Evolutionary conservation across 2,329 filamentous ascomycete genomes (phyloP).

Genomic region (Stachybotrys chartarum): DNA sequence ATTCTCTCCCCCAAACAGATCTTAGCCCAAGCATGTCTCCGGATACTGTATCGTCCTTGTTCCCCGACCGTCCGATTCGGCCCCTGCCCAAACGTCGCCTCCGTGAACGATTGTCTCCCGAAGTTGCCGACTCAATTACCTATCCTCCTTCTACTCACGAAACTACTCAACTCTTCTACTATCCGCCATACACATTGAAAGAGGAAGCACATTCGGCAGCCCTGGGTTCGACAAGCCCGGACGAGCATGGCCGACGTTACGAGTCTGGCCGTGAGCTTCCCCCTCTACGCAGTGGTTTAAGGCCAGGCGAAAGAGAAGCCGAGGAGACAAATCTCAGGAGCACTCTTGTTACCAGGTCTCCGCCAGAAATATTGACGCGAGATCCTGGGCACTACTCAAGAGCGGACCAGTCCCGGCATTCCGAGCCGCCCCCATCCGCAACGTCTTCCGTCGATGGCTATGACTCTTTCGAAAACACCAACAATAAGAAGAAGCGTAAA

Average conservation of each 20-base stretch:
- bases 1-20: conserved; percentile 24
- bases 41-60: conserved; percentile 74
- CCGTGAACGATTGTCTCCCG: conserved; percentile 78
- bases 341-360: conserved; percentile 36
- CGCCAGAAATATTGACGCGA: conserved; percentile 37
- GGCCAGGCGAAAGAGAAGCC: conserved; percentile 54
- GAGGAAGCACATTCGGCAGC: conserved; percentile 28
- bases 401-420: conserved; percentile 35
- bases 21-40: conserved; percentile 51
- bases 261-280: conserved; percentile 16
- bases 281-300: conserved; percentile 27
- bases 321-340: conserved; percentile 38
- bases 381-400: conserved; percentile 34
- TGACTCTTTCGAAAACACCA: conserved; percentile 96
- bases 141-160: conserved; percentile 72
- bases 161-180: conserved; percentile 64
- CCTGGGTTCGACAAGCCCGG: conserved; percentile 10
- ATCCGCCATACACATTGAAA: conserved; percentile 46
- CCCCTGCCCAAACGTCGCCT: conserved; percentile 85
- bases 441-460: conserved; percentile 77
- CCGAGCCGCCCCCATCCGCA: conserved; percentile 54
- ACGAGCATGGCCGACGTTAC: conserved; percentile 12
- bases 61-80: conserved; percentile 85
- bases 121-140: conserved; percentile 73
- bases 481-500: conserved; percentile 99